Percentiles rank a stretch among this genome's conserved stretches.
Conservation (phyloP, 1,284 basidiomycete species). For the Polyporus tsugae region DNA sequence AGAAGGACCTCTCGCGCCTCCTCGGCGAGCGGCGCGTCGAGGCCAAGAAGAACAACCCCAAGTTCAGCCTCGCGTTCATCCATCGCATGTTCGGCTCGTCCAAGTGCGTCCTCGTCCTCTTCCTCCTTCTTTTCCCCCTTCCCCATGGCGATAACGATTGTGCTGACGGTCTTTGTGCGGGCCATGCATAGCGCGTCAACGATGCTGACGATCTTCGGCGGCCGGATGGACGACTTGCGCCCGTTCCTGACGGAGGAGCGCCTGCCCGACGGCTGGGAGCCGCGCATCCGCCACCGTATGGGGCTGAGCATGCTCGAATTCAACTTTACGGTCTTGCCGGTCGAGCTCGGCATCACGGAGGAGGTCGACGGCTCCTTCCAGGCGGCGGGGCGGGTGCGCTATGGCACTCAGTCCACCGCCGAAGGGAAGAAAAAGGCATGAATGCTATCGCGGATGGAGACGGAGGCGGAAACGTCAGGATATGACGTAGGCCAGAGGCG, state of each 20-base stretch:
- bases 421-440: constrained; percentile 9
- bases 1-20: constrained; percentile 64
- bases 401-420: neutral
- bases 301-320: constrained; percentile 69
- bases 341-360: constrained; percentile 57
- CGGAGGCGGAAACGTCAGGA: neutral
- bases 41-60: constrained; percentile 58
- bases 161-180: neutral
- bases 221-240: constrained; percentile 62
- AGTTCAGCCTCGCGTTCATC: constrained; percentile 54
- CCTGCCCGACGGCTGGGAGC: constrained; percentile 74
- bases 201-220: constrained; percentile 70
- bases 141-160: neutral
- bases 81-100: constrained; percentile 72
- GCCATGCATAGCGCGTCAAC: constrained; percentile 56
- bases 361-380: constrained; percentile 32
- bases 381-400: constrained; percentile 25
- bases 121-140: neutral
- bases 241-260: constrained; percentile 69
- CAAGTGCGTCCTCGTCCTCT: constrained; percentile 58
- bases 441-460: neutral
- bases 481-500: no score
- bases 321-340: constrained; percentile 60
- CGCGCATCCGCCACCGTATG: constrained; percentile 56
- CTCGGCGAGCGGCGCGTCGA: constrained; percentile 66